A percentile compares a stretch with the other conserved stretches of the same genome.
Evolutionary conservation across 208 protist species (phyloP).

Genomic region (Novymonas esmeraldas): DNA sequence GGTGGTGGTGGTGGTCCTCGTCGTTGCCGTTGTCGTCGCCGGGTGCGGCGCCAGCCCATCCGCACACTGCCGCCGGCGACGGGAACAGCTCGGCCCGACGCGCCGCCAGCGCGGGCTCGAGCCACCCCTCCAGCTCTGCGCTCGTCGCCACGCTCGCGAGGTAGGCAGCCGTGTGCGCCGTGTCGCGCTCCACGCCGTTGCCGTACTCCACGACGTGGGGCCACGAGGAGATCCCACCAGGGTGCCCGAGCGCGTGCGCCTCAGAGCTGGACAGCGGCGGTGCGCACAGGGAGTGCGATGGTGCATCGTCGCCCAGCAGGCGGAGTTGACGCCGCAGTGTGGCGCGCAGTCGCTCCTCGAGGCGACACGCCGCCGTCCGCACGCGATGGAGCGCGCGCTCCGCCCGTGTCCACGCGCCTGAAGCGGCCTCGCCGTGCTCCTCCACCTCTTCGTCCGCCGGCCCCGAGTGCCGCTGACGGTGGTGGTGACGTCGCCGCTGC

Average conservation of each 20-base stretch:
- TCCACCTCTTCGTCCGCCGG: not conserved
- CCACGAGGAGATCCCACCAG: conserved; percentile 60
- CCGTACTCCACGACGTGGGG: conserved; percentile 46
- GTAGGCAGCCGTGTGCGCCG: conserved; percentile 48
- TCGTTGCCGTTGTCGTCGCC: not conserved
- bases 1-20: not conserved
- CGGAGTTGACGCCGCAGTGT: conserved; percentile 27
- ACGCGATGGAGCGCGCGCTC: conserved; percentile 2
- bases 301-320: conserved; percentile 3
- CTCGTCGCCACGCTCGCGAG: conserved; percentile 42
- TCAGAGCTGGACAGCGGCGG: conserved; percentile 13
- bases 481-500: no score
- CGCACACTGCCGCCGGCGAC: conserved; percentile 3
- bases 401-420: not conserved
- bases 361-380: conserved; percentile 9
- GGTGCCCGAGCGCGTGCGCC: conserved; percentile 26
- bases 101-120: conserved; percentile 20
- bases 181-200: conserved; percentile 56
- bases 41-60: not conserved
- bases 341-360: conserved; percentile 23
- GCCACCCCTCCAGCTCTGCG: conserved; percentile 44
- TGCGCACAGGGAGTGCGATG: not conserved
- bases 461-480: not conserved
- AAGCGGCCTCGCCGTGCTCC: not conserved
- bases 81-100: conserved; percentile 15